Conservation (phyloP, 495 filamentous ascomycete species). For the Aspergillus haitiensis region DNA sequence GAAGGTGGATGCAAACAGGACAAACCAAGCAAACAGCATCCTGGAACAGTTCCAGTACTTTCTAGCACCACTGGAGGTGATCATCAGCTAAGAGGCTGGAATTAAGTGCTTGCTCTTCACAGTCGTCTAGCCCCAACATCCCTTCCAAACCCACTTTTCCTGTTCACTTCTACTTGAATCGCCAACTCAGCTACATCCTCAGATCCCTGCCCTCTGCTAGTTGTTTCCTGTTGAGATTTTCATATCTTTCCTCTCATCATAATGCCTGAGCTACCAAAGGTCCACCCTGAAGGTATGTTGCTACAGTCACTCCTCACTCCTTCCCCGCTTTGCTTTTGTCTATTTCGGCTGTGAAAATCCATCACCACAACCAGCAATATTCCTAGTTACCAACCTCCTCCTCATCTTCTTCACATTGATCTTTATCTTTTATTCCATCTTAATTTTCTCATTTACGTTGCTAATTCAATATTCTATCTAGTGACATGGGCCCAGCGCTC, state of each 20-base stretch:
- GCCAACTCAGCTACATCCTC: not conserved
- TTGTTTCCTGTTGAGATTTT: constrained; percentile 17
- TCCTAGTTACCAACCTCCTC: not conserved
- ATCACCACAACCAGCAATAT: constrained; percentile 1
- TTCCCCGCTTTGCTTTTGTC: constrained; percentile 39
- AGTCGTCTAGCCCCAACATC: constrained; percentile 14
- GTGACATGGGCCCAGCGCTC: constrained; percentile 99
- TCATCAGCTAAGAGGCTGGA: constrained; percentile 25
- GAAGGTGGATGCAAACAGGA: not conserved
- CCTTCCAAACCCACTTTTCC: constrained; percentile 16
- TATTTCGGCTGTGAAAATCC: constrained; percentile 11
- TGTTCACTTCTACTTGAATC: constrained; percentile 19
- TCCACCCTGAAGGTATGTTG: constrained; percentile 45
- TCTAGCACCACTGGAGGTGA: constrained; percentile 32
- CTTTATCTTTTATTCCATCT: not conserved
- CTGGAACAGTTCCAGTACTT: constrained; percentile 41
- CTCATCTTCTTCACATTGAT: not conserved
- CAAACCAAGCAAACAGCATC: constrained; percentile 41
- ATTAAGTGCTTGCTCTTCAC: constrained; percentile 22
- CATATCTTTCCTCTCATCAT: constrained; percentile 19
- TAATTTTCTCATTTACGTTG: not conserved
- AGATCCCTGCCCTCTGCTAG: constrained; percentile 12
- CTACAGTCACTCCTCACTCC: constrained; percentile 25
- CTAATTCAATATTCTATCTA: constrained; percentile 40
- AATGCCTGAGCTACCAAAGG: constrained; percentile 34